These are phyloP conservation scores for Umbelopsis ramanniana DNA, from an alignment of 192 early-diverging fungal genomes.

Conservation along the genomic window DNA sequence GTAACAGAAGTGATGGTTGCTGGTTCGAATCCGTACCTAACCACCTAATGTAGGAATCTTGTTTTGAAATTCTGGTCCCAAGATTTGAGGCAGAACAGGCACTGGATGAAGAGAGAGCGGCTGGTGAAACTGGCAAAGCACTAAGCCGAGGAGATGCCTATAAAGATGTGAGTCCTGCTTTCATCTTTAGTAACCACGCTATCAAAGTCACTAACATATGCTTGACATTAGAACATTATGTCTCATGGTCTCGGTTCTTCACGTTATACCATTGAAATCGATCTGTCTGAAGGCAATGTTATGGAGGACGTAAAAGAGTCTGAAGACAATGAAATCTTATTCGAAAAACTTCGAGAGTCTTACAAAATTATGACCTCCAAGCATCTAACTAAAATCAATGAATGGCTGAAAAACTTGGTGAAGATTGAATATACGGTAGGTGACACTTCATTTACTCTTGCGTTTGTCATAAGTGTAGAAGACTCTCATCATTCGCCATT, in stretches of 20 bases:
- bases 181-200: neutral
- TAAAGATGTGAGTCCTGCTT: neutral
- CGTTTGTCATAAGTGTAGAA: neutral
- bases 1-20: neutral
- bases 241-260: slow-evolving; percentile 64
- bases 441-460: neutral
- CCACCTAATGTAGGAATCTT: slow-evolving; percentile 34
- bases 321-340: slow-evolving; percentile 56
- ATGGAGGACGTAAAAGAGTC: slow-evolving; percentile 58
- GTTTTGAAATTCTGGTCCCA: slow-evolving; percentile 57
- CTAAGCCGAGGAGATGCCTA: neutral
- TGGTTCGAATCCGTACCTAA: neutral
- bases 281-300: slow-evolving; percentile 51
- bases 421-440: slow-evolving; percentile 43
- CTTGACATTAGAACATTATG: slow-evolving; percentile 12
- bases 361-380: slow-evolving; percentile 49
- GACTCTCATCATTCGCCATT: neutral
- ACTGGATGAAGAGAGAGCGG: neutral
- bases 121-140: neutral
- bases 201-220: neutral
- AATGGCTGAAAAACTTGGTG: slow-evolving; percentile 53
- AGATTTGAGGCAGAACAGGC: slow-evolving; percentile 38
- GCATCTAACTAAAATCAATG: slow-evolving; percentile 45
- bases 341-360: slow-evolving; percentile 57
- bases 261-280: slow-evolving; percentile 61